Percentiles rank a stretch among this genome's conserved stretches.
phyloP scores from a whole-genome alignment of 768 basidiomycete genomes.

The Mycena haematopus region DNA sequence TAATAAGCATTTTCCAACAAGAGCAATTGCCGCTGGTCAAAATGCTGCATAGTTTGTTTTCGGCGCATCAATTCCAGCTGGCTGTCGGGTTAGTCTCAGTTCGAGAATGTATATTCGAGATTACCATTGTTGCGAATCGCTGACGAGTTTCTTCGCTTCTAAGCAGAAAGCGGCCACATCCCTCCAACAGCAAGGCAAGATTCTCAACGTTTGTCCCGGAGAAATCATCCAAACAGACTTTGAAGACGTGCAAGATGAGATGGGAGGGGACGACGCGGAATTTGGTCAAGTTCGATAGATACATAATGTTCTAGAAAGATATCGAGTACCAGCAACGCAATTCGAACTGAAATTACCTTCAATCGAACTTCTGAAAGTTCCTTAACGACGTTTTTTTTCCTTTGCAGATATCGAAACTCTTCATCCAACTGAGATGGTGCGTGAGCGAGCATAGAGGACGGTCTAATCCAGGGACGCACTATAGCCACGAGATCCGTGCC shows the following conservation, averaged over 20 bases:
- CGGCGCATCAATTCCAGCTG: slow-evolving; percentile 94
- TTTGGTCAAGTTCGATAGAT: slow-evolving; percentile 93
- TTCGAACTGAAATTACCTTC: slow-evolving; percentile 58
- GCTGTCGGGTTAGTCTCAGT: slow-evolving; percentile 5
- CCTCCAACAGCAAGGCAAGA: slow-evolving; percentile 88
- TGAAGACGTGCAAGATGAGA: slow-evolving; percentile 93
- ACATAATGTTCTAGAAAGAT: slow-evolving; percentile 76
- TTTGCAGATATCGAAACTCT: slow-evolving; percentile 93
- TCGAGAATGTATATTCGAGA: background rate
- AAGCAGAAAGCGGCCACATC: slow-evolving; percentile 91
- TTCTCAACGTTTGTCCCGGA: slow-evolving; percentile 93
- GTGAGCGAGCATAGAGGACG: slow-evolving; percentile 5
- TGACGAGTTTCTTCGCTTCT: slow-evolving; percentile 87
- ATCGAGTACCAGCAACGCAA: slow-evolving; percentile 5
- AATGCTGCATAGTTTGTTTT: slow-evolving; percentile 91
- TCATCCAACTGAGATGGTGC: slow-evolving; percentile 78
- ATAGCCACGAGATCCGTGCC: slow-evolving; percentile 80
- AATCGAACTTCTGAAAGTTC: slow-evolving; percentile 86
- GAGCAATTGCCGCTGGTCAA: slow-evolving; percentile 89
- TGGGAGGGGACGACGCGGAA: slow-evolving; percentile 91
- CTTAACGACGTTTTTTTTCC: slow-evolving; percentile 91
- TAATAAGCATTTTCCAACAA: slow-evolving; percentile 98
- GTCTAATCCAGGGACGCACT: slow-evolving; percentile 53
- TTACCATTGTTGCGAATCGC: slow-evolving; percentile 88
- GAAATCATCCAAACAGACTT: slow-evolving; percentile 97